A percentile compares a stretch with the other conserved stretches of the same genome.
Conservation (phyloP, 306 rosid genomes). For the Quercus rubra region DNA sequence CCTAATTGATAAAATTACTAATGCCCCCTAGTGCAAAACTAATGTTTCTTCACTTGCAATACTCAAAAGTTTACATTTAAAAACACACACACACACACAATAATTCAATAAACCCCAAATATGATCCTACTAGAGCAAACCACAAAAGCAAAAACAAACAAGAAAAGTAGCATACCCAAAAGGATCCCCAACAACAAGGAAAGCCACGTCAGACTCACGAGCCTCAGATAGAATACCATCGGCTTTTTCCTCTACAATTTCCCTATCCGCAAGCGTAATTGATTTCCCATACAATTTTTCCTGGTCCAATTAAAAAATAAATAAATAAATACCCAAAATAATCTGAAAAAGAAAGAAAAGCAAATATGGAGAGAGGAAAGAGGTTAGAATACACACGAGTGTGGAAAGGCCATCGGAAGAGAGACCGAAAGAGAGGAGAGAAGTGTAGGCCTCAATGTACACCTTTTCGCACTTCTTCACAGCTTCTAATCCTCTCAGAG, state of each 20-base stretch:
- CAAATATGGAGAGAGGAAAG: neutral
- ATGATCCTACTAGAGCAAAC: neutral
- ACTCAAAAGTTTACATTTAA: neutral
- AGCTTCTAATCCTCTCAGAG: slow-evolving; percentile 82
- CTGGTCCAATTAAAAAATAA: slow-evolving; percentile 19
- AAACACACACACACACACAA: neutral
- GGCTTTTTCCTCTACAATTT: slow-evolving; percentile 81
- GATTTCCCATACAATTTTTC: slow-evolving; percentile 70
- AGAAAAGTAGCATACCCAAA: slow-evolving; percentile 39
- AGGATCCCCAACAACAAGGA: slow-evolving; percentile 57
- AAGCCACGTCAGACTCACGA: slow-evolving; percentile 44
- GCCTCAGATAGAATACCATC: slow-evolving; percentile 42
- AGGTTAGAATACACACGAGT: slow-evolving; percentile 22
- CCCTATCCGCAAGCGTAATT: slow-evolving; percentile 77
- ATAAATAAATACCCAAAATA: neutral
- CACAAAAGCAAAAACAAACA: neutral
- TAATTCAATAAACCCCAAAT: neutral
- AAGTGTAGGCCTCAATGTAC: slow-evolving; percentile 87
- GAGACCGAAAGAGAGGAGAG: slow-evolving; percentile 89
- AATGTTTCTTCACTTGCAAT: neutral
- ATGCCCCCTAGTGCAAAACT: neutral
- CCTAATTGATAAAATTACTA: neutral
- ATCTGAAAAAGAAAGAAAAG: neutral
- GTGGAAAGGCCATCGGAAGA: slow-evolving; percentile 66
- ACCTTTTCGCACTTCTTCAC: slow-evolving; percentile 56